Evolutionary conservation across 2,329 filamentous ascomycete species (phyloP).

Genomic region (Neonectria sp.): DNA sequence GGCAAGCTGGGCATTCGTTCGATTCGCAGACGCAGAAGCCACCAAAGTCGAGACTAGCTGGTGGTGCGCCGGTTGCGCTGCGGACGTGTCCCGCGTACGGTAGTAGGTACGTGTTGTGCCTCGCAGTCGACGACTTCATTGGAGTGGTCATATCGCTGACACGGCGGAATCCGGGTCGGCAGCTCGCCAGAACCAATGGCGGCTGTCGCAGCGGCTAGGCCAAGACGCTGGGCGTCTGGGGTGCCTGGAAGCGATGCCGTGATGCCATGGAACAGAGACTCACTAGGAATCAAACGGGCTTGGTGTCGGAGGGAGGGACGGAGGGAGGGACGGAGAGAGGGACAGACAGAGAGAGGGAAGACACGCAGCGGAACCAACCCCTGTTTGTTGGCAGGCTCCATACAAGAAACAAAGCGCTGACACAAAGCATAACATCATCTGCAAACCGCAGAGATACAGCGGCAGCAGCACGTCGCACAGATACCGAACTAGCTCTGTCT

Average conservation of each 20-base stretch:
- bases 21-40: background rate
- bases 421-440: conserved; percentile 14
- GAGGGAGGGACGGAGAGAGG: too few relatives aligned
- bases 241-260: background rate
- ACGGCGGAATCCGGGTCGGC: background rate
- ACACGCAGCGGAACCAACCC: too few relatives aligned
- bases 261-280: conserved; percentile 1
- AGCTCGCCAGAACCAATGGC: background rate
- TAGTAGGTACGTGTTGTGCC: too few relatives aligned
- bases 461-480: background rate
- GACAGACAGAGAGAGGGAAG: too few relatives aligned
- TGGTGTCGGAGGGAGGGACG: background rate
- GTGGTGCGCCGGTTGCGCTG: too few relatives aligned
- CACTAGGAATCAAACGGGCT: conserved; percentile 12
- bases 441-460: background rate
- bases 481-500: background rate
- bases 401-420: background rate
- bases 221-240: conserved; percentile 1
- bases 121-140: background rate
- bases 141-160: conserved; percentile 6
- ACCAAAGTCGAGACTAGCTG: background rate
- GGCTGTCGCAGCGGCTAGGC: background rate
- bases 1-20: background rate
- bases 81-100: too few relatives aligned
- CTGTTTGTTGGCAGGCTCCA: background rate